Evolutionary conservation across 2,329 filamentous ascomycete genomes (phyloP).

Genomic region (Penicillium sp.): DNA sequence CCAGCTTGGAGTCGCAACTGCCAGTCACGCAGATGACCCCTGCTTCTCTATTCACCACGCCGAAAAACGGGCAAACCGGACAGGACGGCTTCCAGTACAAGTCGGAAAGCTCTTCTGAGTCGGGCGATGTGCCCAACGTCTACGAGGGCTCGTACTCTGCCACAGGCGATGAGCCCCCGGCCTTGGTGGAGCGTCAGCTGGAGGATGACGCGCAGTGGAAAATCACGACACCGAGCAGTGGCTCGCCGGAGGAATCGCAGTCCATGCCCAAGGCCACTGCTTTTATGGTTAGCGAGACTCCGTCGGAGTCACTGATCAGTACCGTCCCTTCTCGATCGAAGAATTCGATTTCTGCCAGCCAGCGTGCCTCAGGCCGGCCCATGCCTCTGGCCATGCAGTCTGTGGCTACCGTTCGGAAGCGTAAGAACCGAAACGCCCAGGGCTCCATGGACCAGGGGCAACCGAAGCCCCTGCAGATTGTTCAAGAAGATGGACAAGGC

Average conservation of each 20-base stretch:
- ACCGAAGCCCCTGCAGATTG: slow-evolving; percentile 41
- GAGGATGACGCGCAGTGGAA: slow-evolving; percentile 34
- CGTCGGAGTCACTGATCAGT: slow-evolving; percentile 30
- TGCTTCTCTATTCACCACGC: slow-evolving; percentile 21
- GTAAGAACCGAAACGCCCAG: slow-evolving; percentile 33
- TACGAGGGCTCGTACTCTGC: slow-evolving; percentile 36
- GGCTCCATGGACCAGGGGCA: slow-evolving; percentile 30
- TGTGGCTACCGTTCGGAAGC: slow-evolving; percentile 33
- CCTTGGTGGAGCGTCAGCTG: slow-evolving; percentile 30
- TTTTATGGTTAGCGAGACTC: slow-evolving; percentile 38
- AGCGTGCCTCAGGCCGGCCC: slow-evolving; percentile 27
- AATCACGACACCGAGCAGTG: slow-evolving; percentile 25
- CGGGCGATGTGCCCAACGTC: slow-evolving; percentile 33
- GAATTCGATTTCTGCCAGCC: slow-evolving; percentile 23
- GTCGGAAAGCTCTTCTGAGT: slow-evolving; percentile 39
- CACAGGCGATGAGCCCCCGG: slow-evolving; percentile 30
- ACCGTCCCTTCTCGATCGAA: slow-evolving; percentile 26
- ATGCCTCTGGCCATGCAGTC: slow-evolving; percentile 34
- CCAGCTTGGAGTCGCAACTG: slow-evolving; percentile 34
- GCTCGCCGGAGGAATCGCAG: slow-evolving; percentile 26
- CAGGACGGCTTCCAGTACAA: slow-evolving; percentile 35
- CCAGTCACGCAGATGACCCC: slow-evolving; percentile 30
- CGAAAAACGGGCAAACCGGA: slow-evolving; percentile 16
- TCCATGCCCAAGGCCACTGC: slow-evolving; percentile 30
- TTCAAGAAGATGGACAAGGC: slow-evolving; percentile 45